Percentiles rank a stretch among this genome's conserved stretches.
Evolutionary conservation across 2,329 filamentous ascomycete species (phyloP).

Genomic region (Phaeosphaeriaceae sp.): DNA sequence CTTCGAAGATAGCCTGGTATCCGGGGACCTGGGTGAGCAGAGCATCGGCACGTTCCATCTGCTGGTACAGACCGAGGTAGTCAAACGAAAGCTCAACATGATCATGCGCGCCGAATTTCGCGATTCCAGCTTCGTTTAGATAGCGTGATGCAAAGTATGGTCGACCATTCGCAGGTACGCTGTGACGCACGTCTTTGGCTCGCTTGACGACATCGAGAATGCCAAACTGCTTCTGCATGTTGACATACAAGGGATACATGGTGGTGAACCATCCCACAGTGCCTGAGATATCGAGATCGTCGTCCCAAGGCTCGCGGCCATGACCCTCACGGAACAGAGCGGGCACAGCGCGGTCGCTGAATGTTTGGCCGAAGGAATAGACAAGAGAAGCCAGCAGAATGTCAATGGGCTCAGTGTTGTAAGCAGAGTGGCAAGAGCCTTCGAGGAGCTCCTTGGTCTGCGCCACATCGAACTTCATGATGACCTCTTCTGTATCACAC

Average conservation of each 20-base stretch:
- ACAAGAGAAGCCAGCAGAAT: constrained; percentile 31
- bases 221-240: constrained; percentile 51
- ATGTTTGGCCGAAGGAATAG: constrained; percentile 58
- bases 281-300: constrained; percentile 26
- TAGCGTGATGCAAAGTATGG: constrained; percentile 53
- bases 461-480: constrained; percentile 14
- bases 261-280: constrained; percentile 36
- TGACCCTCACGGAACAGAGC: constrained; percentile 37
- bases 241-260: constrained; percentile 34
- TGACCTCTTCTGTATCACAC: constrained; percentile 15
- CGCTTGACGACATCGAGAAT: constrained; percentile 32
- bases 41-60: constrained; percentile 56
- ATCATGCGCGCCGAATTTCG: constrained; percentile 46
- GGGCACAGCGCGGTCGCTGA: constrained; percentile 55
- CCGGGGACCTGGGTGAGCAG: constrained; percentile 48
- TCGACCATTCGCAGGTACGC: constrained; percentile 53
- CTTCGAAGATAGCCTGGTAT: constrained; percentile 15
- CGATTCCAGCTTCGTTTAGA: constrained; percentile 14
- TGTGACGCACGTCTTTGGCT: constrained; percentile 57
- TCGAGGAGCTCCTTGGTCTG: constrained; percentile 17
- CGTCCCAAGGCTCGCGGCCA: constrained; percentile 40
- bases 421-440: constrained; percentile 45
- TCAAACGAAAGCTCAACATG: constrained; percentile 67
- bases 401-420: constrained; percentile 57
- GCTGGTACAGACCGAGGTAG: constrained; percentile 58